Evolutionary conservation across 257 asterid genomes (phyloP).

Genomic region (Leonotis leonurus): DNA sequence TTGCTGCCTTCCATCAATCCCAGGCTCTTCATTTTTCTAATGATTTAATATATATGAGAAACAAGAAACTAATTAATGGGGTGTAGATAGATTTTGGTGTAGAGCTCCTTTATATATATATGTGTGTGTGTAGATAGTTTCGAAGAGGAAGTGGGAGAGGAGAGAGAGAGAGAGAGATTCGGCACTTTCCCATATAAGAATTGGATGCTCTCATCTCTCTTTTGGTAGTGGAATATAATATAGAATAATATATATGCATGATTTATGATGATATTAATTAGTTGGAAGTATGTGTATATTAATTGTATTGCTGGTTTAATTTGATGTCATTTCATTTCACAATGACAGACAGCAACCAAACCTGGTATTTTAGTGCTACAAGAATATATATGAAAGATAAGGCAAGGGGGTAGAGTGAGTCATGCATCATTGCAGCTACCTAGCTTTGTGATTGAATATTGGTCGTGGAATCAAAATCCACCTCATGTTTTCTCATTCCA

Average conservation of each 20-base stretch:
- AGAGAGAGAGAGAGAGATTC: not conserved
- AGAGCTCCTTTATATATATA: not conserved
- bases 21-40: not conserved
- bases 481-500: no score
- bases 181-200: not conserved
- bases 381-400: no score
- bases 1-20: not conserved
- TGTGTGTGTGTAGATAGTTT: not conserved
- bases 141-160: not conserved
- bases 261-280: no score
- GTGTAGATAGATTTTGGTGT: not conserved
- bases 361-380: not conserved
- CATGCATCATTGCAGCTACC: no score
- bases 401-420: no score
- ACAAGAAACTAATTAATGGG: not conserved
- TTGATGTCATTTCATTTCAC: not conserved
- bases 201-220: not conserved
- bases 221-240: not conserved
- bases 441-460: no score
- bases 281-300: no score
- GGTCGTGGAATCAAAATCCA: no score
- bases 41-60: not conserved
- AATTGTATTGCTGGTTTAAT: no score
- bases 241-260: no score
- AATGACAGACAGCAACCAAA: not conserved